Evolutionary conservation across 768 basidiomycete species (phyloP).

Genomic region (Tulasnella sp.): DNA sequence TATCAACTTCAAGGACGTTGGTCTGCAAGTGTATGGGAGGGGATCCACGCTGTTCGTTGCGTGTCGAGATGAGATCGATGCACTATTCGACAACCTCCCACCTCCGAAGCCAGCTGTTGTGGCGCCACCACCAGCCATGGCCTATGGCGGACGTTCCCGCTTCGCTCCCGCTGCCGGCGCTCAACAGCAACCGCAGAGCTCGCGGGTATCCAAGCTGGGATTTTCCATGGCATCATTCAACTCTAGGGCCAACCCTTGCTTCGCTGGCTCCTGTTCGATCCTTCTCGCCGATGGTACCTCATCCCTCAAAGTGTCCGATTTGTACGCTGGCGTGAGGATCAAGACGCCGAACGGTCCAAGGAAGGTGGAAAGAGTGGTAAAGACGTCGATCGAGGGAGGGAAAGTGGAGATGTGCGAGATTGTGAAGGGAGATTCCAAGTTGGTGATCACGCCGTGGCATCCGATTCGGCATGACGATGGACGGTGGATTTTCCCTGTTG

Average conservation of each 20-base stretch:
- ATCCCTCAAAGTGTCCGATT: neutral
- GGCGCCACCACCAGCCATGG: too few species aligned
- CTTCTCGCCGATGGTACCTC: neutral
- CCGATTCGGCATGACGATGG: conserved; percentile 10
- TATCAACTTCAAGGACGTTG: conserved; percentile 20
- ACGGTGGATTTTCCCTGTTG: conserved; percentile 18
- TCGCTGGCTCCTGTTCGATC: conserved; percentile 14
- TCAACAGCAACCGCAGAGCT: neutral
- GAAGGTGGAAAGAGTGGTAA: conserved; percentile 5
- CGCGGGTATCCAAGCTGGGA: neutral
- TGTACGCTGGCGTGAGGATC: conserved; percentile 6
- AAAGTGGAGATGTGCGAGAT: conserved; percentile 6
- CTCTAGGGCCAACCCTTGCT: conserved; percentile 17
- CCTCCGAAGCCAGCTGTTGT: conserved; percentile 15
- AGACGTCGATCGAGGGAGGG: neutral
- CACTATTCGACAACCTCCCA: conserved; percentile 19
- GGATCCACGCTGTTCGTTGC: conserved; percentile 16
- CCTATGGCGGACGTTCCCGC: too few species aligned
- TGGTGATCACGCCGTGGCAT: conserved; percentile 20
- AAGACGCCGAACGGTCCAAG: conserved; percentile 11
- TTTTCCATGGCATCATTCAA: conserved; percentile 18
- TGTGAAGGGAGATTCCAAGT: conserved; percentile 1
- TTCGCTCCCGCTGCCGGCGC: too few species aligned
- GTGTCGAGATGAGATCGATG: conserved; percentile 17
- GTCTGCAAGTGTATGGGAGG: conserved; percentile 16